These are phyloP conservation scores for Dryas alaskensis DNA, from an alignment of 306 rosid species.

Conservation along the genomic window DNA sequence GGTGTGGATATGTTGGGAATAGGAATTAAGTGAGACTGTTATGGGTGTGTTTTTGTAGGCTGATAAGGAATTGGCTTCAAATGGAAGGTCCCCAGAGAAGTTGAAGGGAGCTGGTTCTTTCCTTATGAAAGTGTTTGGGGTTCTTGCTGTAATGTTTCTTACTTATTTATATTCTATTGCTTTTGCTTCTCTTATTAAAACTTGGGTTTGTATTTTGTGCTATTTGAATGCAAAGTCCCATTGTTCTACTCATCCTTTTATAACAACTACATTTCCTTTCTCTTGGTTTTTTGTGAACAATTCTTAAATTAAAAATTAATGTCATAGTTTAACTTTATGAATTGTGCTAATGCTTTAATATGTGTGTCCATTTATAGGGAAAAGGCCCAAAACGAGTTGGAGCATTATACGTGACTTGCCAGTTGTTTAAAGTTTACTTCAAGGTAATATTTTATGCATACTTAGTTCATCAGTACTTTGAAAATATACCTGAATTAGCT, in stretches of 20 bases:
- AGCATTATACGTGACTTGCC: slow-evolving; percentile 89
- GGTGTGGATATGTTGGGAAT: slow-evolving; percentile 13
- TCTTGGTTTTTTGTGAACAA: neutral
- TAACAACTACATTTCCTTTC: neutral
- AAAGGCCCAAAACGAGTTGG: slow-evolving; percentile 97
- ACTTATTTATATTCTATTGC: neutral
- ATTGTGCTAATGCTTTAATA: slow-evolving; percentile 24
- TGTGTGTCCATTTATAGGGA: slow-evolving; percentile 49
- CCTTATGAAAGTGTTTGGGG: slow-evolving; percentile 96
- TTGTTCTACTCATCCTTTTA: neutral
- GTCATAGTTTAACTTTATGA: neutral
- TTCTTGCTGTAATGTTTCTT: slow-evolving; percentile 60
- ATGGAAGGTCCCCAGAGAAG: slow-evolving; percentile 87
- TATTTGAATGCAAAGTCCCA: too few relatives aligned
- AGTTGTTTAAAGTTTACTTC: slow-evolving; percentile 88
- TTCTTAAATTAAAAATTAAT: neutral
- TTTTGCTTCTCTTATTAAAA: neutral
- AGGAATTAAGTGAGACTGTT: slow-evolving; percentile 5
- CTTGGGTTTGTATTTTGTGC: neutral
- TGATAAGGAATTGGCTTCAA: slow-evolving; percentile 68
- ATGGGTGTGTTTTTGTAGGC: slow-evolving; percentile 37
- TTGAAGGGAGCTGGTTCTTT: slow-evolving; percentile 95
- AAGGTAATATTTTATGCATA: slow-evolving; percentile 48
- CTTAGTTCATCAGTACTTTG: neutral
- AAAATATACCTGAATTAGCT: neutral